phyloP scores from a whole-genome alignment of 2,329 filamentous ascomycete species.

The Fusarium sp. region DNA sequence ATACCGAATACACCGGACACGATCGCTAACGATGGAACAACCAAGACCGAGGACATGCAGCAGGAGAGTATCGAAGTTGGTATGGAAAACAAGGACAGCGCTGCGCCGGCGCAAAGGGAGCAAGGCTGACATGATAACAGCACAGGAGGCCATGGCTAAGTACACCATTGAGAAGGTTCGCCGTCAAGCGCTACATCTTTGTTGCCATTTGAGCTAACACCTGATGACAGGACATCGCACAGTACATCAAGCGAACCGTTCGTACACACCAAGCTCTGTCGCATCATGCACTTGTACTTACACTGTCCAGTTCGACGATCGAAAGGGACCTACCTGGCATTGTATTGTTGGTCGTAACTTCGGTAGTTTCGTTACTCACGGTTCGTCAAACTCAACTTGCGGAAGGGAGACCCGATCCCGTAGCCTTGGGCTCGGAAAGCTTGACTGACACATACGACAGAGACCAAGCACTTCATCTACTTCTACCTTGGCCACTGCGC shows the following conservation, averaged over 20 bases:
- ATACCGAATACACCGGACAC: conserved; percentile 18
- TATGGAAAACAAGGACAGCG: conserved; percentile 60
- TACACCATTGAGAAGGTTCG: conserved; percentile 71
- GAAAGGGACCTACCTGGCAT: conserved; percentile 98
- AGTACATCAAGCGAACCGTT: conserved; percentile 94
- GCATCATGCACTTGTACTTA: conserved; percentile 25
- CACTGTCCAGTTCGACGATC: conserved; percentile 82
- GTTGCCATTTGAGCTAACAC: conserved; percentile 30
- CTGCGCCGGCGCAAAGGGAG: conserved; percentile 7
- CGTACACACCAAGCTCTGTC: conserved; percentile 26
- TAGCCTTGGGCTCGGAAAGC: conserved; percentile 3
- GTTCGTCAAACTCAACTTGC: conserved; percentile 62
- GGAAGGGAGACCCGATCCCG: neutral
- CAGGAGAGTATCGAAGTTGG: conserved; percentile 94
- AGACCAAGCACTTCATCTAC: conserved; percentile 99
- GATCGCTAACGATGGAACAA: conserved; percentile 47
- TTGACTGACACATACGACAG: conserved; percentile 60
- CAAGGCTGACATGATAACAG: conserved; percentile 53
- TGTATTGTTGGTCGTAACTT: conserved; percentile 99
- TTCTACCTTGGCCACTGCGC: conserved; percentile 99
- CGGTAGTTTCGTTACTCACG: conserved; percentile 98
- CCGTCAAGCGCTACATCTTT: conserved; percentile 1
- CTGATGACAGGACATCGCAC: conserved; percentile 83
- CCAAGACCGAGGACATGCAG: conserved; percentile 95
- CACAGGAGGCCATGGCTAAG: conserved; percentile 72